phyloP scores from a whole-genome alignment of 2,329 filamentous ascomycete species.

The Pyrenochaeta sp. region DNA sequence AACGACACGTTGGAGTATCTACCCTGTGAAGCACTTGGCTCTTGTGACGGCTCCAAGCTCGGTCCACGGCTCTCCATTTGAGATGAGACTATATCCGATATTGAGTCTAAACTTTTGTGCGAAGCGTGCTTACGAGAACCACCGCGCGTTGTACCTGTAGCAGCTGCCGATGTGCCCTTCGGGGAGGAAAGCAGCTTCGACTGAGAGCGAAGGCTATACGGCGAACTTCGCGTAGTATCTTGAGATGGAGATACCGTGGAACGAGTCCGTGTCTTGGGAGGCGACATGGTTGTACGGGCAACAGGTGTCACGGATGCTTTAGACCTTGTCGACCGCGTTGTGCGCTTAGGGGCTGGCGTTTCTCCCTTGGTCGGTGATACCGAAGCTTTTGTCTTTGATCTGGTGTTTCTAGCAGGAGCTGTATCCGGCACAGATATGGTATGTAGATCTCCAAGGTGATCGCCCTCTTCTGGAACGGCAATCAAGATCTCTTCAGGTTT shows the following conservation, averaged over 20 bases:
- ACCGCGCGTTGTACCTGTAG: slow-evolving; percentile 3
- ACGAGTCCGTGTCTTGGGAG: slow-evolving; percentile 22
- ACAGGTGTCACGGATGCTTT: slow-evolving; percentile 26
- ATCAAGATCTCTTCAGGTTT: slow-evolving; percentile 22
- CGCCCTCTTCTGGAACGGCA: slow-evolving; percentile 28
- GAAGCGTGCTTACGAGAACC: slow-evolving; percentile 23
- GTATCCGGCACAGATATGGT: slow-evolving; percentile 30
- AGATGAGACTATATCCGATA: slow-evolving; percentile 11
- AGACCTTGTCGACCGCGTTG: slow-evolving; percentile 28
- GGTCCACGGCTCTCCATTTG: slow-evolving; percentile 19
- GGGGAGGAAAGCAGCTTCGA: slow-evolving; percentile 36
- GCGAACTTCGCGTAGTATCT: slow-evolving; percentile 28
- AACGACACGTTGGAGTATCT: slow-evolving; percentile 33
- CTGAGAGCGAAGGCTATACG: slow-evolving; percentile 40
- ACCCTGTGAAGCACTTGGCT: slow-evolving; percentile 29
- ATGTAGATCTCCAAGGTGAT: slow-evolving; percentile 32
- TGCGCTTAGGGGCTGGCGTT: slow-evolving; percentile 12
- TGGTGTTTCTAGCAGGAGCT: slow-evolving; percentile 41
- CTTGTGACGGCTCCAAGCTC: slow-evolving; percentile 34
- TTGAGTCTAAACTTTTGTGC: slow-evolving; percentile 17
- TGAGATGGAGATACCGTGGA: slow-evolving; percentile 31
- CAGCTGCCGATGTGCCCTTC: slow-evolving; percentile 7
- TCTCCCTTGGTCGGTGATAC: slow-evolving; percentile 30
- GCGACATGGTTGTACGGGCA: slow-evolving; percentile 25
- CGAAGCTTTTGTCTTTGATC: slow-evolving; percentile 41